Evolutionary conservation across 495 filamentous ascomycete genomes (phyloP).

Genomic region (Talaromyces wortmannii): DNA sequence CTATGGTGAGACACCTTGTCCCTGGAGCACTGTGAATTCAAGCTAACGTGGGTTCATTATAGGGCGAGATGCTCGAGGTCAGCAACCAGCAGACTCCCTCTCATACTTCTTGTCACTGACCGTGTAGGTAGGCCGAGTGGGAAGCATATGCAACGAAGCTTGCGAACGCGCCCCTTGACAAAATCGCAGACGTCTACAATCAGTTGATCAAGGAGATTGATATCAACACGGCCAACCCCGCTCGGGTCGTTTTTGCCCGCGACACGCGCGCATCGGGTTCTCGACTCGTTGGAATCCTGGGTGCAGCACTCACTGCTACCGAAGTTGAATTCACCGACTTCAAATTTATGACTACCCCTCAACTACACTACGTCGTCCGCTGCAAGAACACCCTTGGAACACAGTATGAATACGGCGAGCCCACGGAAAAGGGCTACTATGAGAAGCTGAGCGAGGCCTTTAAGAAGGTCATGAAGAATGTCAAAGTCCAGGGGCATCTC

Average conservation of each 20-base stretch:
- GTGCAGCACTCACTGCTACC: conserved; percentile 68
- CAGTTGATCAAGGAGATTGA: conserved; percentile 64
- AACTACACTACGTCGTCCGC: conserved; percentile 92
- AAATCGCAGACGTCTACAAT: conserved; percentile 68
- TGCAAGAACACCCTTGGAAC: conserved; percentile 88
- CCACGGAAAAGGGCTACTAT: conserved; percentile 89
- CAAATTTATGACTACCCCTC: conserved; percentile 87
- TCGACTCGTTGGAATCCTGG: conserved; percentile 68
- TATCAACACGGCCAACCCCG: conserved; percentile 61
- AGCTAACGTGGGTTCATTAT: conserved; percentile 6
- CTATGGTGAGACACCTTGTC: conserved; percentile 52
- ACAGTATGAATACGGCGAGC: conserved; percentile 75
- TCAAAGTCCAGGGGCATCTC: conserved; percentile 62
- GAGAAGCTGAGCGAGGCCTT: conserved; percentile 81
- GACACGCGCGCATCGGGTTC: conserved; percentile 92
- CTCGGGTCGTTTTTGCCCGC: conserved; percentile 81
- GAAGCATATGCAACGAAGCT: conserved; percentile 80
- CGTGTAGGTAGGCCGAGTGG: conserved; percentile 57
- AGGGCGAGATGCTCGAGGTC: conserved; percentile 95
- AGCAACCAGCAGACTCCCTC: conserved; percentile 2
- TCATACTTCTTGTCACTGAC: conserved; percentile 3
- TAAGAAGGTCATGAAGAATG: conserved; percentile 67
- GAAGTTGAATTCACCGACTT: conserved; percentile 69
- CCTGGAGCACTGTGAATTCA: neutral
- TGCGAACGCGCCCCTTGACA: conserved; percentile 72